Evolutionary conservation across 2,329 filamentous ascomycete species (phyloP).

Genomic region (Grosmannia clavigera): DNA sequence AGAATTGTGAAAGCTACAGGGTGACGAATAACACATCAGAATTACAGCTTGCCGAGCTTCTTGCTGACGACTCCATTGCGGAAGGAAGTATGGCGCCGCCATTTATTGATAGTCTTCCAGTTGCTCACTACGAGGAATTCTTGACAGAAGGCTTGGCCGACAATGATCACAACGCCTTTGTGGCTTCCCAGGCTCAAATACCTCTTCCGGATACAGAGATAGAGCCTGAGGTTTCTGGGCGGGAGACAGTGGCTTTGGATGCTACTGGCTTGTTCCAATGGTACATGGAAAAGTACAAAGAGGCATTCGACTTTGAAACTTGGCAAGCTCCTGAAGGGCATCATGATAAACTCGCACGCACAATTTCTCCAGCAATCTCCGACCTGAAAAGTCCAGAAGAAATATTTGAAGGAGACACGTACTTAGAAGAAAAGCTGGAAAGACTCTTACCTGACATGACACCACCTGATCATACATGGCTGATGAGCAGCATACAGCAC

Average conservation of each 20-base stretch:
- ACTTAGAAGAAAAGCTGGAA: neutral
- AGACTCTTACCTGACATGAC: neutral
- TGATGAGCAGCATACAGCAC: neutral
- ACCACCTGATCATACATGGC: neutral
- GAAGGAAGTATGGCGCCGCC: neutral
- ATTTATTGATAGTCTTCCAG: neutral
- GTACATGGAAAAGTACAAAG: neutral
- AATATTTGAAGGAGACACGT: neutral
- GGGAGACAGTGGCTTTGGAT: neutral
- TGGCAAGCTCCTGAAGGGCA: neutral
- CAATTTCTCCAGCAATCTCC: neutral
- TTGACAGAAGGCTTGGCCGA: neutral
- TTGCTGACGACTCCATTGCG: neutral
- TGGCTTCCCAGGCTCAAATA: conserved; percentile 4
- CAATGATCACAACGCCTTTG: neutral
- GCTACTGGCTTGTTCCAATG: neutral
- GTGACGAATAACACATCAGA: neutral
- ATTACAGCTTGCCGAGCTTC: neutral
- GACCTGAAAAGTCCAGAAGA: neutral
- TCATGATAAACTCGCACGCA: neutral
- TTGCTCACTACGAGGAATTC: neutral
- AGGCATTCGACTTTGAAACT: neutral
- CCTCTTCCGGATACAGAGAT: neutral
- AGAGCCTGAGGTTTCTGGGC: neutral
- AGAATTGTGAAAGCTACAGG: neutral